Evolutionary conservation across 345 rosid species (phyloP), one percentile per base, ranked within the genome.

Genomic region (Barbarea vulgaris): DNA sequence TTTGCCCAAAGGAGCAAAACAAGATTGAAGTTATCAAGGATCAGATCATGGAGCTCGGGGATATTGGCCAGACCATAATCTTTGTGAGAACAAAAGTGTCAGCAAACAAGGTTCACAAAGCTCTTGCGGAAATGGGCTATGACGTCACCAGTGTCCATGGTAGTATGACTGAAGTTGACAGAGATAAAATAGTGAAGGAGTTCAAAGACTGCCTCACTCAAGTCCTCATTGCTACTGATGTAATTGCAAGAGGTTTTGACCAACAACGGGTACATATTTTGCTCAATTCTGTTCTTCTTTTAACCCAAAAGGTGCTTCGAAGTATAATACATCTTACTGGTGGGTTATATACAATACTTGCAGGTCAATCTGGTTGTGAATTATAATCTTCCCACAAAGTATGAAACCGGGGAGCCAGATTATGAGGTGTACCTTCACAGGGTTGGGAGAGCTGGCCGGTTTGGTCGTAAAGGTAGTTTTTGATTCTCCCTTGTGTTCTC

Each of bases 371-470:
- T 92, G 86, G 96, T 95, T 3, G 84, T 95, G 13, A 95, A 90
- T 61, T 95, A 80, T 74, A 89, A 92, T 68, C 86, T 92, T 41
- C 99, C 99, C 1, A 79, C 86, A 62, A 95, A 90, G 79, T 58
- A 80, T 62, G 84, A 71, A 28, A 80, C 69, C 2, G 59, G 61
- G 17, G 96, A 90, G 77, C 97, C 99, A 63, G 84, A 95, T 74
- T 95, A 61, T 75, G 99, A 95, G 83, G 93, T 87, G 27, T 92
- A 95, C 82, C 85, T 95, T 82, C 99, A 92, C 78, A 89, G 99
- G 76, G 90, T 95, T 67, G 99, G 99, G 53, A 85, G 99, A 70
- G 97, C 97, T 37, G 99, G 99, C 47, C 91, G 97, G 12, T 95
- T 95, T 82, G 97, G 99, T 47, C 88, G 96, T 72, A 91, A 88